Base-by-base conservation (phyloP, 2,329 filamentous ascomycete genomes). In the Ophiostoma australiae region DNA sequence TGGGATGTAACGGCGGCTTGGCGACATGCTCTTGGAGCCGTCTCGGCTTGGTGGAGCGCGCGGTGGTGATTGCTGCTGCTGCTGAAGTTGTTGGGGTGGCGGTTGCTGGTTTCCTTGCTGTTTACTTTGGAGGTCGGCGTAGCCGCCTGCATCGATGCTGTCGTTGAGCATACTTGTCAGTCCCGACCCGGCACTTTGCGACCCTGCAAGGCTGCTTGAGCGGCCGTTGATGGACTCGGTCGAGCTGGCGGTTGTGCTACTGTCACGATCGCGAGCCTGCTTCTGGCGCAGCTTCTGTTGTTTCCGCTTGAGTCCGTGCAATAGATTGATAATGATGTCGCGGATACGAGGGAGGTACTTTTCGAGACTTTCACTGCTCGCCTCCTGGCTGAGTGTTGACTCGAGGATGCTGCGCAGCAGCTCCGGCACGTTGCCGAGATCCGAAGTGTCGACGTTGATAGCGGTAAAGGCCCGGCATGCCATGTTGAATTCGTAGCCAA, bases 401-500 rank as follows among this genome's bases (percentile, higher is more conserved):
- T 99, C 95, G 70, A 99, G 86, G 71, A 99, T 98, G 72, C 90
- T 89, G 76, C 95, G 89, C 74, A 99, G 82, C 72, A 94, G 84
- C 79, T 99, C 95, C 6, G 95, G 95, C 2, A 99, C 95, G 76
- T 97, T 97, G 71, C 95, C 95, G 15, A 99, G 85, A 79, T 99
- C 95, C 35, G 89, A 88, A 1, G 94, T 97, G 77, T 99, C 95
- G 74, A 99, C 95, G 73, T 96, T 95, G 77, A 99, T 99, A 72
- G 94, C 93, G 77, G 92, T 93, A 81, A 99, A 99, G 73, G 95
- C 94, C 71, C 95, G 91, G 80, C 94, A 98, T 37, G 95, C 95
- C 83, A 99, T 95, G 81, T 99, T 99, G 85, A 99, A 99, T 81
- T 99, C 95, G 81, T 99, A 99, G 67, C 95, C 95, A 73, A 99